Conservation (phyloP, 2,329 filamentous ascomycete species). For the Sporothrix schenckii region DNA sequence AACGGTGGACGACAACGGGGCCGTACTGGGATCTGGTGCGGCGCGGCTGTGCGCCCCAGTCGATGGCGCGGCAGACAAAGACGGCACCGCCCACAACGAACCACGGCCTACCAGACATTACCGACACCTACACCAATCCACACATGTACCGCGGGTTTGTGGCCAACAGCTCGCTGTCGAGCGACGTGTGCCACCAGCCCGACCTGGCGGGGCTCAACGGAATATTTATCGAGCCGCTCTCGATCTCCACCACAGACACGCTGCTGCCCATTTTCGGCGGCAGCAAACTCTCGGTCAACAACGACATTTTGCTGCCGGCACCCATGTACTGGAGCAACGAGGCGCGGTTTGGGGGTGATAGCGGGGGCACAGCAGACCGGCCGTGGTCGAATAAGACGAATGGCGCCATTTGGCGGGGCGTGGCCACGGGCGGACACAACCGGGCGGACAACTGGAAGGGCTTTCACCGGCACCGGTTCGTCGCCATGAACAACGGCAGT, state of each 20-base stretch:
- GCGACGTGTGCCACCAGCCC: slow-evolving; percentile 67
- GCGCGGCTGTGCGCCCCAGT: slow-evolving; percentile 65
- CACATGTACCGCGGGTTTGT: slow-evolving; percentile 62
- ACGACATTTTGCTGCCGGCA: slow-evolving; percentile 69
- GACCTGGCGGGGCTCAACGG: slow-evolving; percentile 65
- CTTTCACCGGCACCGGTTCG: slow-evolving; percentile 75
- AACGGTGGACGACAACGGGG: slow-evolving; percentile 56
- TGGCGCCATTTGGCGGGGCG: slow-evolving; percentile 65
- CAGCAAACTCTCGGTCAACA: slow-evolving; percentile 69
- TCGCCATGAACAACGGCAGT: slow-evolving; percentile 71
- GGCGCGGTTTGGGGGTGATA: slow-evolving; percentile 57
- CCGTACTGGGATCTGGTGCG: slow-evolving; percentile 62
- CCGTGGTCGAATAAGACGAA: slow-evolving; percentile 62
- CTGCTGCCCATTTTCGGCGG: slow-evolving; percentile 69
- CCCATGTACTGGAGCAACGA: slow-evolving; percentile 70
- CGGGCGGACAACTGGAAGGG: slow-evolving; percentile 66
- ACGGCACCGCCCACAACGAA: slow-evolving; percentile 49
- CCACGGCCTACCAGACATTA: slow-evolving; percentile 48
- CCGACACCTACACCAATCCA: slow-evolving; percentile 50
- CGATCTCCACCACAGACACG: slow-evolving; percentile 58
- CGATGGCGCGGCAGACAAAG: slow-evolving; percentile 57
- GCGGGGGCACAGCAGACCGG: slow-evolving; percentile 49
- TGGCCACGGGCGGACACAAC: slow-evolving; percentile 66
- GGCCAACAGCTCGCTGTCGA: slow-evolving; percentile 62
- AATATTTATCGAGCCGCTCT: slow-evolving; percentile 64